phyloP scores from a whole-genome alignment of 208 protist genomes.

The Acanthamoeba divionensis region DNA sequence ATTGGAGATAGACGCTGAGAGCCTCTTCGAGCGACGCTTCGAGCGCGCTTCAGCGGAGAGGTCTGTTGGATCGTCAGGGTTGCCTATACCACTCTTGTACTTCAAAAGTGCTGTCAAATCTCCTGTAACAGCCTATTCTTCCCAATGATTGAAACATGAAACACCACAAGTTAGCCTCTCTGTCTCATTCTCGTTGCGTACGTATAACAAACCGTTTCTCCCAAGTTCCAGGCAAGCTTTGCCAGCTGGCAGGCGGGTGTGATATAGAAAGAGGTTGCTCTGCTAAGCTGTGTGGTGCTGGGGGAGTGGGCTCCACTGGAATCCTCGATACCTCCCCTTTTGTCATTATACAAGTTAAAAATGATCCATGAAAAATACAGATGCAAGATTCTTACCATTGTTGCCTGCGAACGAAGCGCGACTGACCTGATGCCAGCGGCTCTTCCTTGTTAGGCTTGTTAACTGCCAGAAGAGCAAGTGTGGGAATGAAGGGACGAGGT shows the following conservation, averaged over 20 bases:
- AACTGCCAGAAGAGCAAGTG: neutral
- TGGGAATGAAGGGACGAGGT: conserved; percentile 15
- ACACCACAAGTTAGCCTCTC: too few species aligned
- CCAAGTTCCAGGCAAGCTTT: conserved; percentile 43
- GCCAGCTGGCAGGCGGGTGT: conserved; percentile 12
- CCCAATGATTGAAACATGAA: too few species aligned
- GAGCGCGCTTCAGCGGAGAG: conserved; percentile 12
- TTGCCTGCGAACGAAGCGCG: neutral
- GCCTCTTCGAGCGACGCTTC: conserved; percentile 25
- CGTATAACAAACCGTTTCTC: neutral
- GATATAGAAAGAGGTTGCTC: conserved; percentile 15
- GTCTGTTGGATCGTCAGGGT: conserved; percentile 25
- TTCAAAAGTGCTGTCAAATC: conserved; percentile 32
- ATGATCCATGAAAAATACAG: too few species aligned
- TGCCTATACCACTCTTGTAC: conserved; percentile 33
- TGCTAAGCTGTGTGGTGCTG: neutral
- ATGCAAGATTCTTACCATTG: neutral
- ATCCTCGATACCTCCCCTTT: too few species aligned
- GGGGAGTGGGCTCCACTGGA: too few species aligned
- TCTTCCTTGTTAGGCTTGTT: neutral
- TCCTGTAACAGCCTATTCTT: neutral
- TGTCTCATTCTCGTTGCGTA: too few species aligned
- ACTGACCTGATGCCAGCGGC: neutral
- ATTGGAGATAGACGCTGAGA: conserved; percentile 5
- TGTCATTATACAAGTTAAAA: too few species aligned